These are phyloP conservation scores for Juglanconis juglandina DNA, from an alignment of 2,329 filamentous ascomycete genomes.

Conservation along the genomic window DNA sequence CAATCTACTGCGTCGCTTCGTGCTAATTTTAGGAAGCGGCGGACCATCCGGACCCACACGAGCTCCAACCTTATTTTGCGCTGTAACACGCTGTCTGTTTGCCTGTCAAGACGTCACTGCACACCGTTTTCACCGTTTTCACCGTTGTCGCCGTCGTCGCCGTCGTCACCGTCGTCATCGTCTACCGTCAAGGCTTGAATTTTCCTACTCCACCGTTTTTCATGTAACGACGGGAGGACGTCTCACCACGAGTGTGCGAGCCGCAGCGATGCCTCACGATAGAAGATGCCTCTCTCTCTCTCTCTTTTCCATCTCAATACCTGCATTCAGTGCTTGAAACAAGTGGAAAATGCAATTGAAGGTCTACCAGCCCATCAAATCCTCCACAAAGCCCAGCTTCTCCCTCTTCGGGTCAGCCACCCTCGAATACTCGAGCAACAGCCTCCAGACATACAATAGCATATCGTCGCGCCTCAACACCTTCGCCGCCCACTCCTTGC, in stretches of 20 bases:
- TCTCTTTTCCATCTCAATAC: no score
- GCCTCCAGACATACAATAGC: conserved; percentile 60
- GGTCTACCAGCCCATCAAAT: conserved; percentile 21
- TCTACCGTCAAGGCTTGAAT: no score
- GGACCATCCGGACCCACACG: not conserved
- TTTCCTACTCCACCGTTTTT: no score
- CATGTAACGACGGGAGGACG: no score
- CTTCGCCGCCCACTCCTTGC: conserved; percentile 58
- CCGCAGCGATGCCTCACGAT: no score
- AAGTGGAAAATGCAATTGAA: not conserved
- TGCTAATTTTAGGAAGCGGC: not conserved
- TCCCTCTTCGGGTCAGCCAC: conserved; percentile 44
- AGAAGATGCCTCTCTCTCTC: no score
- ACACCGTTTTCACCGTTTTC: no score
- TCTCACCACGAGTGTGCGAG: no score
- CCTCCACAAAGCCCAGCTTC: conserved; percentile 41
- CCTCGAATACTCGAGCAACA: conserved; percentile 57
- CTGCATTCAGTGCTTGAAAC: no score
- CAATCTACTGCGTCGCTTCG: not conserved
- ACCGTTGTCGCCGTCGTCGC: no score
- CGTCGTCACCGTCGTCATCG: no score
- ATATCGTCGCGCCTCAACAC: conserved; percentile 64
- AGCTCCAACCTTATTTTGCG: not conserved
- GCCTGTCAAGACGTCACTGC: no score
- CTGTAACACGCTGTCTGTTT: not conserved